A percentile compares a stretch with the other conserved stretches of the same genome.
These are phyloP conservation scores for Schizochytrium sp. DNA, from an alignment of 108 stramenopile genomes.

Conservation along the genomic window DNA sequence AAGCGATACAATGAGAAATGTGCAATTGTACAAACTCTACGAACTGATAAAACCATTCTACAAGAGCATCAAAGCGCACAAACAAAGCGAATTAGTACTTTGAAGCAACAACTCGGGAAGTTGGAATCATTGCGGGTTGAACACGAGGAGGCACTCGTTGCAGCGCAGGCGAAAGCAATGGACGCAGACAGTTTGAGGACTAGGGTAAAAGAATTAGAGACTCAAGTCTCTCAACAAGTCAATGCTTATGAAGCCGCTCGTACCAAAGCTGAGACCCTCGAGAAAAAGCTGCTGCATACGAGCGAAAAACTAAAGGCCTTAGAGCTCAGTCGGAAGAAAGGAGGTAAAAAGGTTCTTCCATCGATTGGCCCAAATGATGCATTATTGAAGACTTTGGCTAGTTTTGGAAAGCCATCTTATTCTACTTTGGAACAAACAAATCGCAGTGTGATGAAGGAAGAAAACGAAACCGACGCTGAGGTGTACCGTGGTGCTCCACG, in stretches of 20 bases:
- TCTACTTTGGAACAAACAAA: background rate
- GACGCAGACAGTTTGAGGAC: background rate
- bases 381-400: background rate
- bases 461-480: background rate
- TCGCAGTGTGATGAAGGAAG: background rate
- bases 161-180: background rate
- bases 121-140: background rate
- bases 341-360: slow-evolving; percentile 2
- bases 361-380: slow-evolving; percentile 12
- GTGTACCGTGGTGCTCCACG: background rate
- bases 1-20: slow-evolving; percentile 26
- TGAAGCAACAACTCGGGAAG: slow-evolving; percentile 25
- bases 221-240: background rate
- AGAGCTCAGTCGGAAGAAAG: background rate
- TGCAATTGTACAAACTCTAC: background rate
- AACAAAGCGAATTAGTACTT: background rate
- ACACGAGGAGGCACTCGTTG: background rate
- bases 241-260: background rate
- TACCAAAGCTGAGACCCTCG: background rate
- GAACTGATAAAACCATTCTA: background rate
- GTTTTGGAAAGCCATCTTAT: background rate
- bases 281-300: background rate
- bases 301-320: background rate
- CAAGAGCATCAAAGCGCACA: slow-evolving; percentile 9
- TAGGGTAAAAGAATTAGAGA: background rate